Evolutionary conservation across 345 rosid species (phyloP), one percentile per base, ranked within the genome.

Genomic region (Eucalyptus caleyi): DNA sequence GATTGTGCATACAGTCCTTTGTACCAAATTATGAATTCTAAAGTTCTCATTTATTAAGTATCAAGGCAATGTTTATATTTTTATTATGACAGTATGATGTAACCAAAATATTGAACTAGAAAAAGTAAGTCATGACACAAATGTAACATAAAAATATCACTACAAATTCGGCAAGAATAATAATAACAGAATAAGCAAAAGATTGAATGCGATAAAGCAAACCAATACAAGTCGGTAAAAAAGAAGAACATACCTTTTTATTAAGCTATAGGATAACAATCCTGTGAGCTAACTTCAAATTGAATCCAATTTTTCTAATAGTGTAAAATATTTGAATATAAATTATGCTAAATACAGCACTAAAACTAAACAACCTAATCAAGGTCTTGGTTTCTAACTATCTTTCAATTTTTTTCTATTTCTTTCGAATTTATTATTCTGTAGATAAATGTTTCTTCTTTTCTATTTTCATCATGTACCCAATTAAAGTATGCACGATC

Each of bases 211-310:
- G 3, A 27, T 60, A 27, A 60, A 60, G 32, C 1, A 60, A 60
- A 60, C 8, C 14, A 12, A 26, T 12, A 27, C n/a, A 0, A 24
- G 65, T 10, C 1, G 1, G 4, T 60, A 1, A 11, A 60, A 59
- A 59, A 47, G 11, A 56, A 24, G 11, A 59, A 24, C 62, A 24
- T 26, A 3, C 11, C 14, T 59, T 59, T 0, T 59, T 60, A 60
- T 60, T 11, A 60, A 60, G 67, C 0, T 12, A 6, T 5, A 60
- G 30, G 67, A 26, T 5, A 59, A 24, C 27, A 54, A 54, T 24
- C 60, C 12, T 4, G 2, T 59, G 65, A 59, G n/a, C 7, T 59
- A 60, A 60, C 3, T 60, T 60, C n/a, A 60, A 60, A 60, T 27
- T 0, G 8, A 60, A 60, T 60, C 67, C 1, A 60, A 60, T 11